A percentile compares a stretch with the other conserved stretches of the same genome.
Evolutionary conservation across 2,329 filamentous ascomycete species (phyloP).

Genomic region (Fusarium lyarnte): DNA sequence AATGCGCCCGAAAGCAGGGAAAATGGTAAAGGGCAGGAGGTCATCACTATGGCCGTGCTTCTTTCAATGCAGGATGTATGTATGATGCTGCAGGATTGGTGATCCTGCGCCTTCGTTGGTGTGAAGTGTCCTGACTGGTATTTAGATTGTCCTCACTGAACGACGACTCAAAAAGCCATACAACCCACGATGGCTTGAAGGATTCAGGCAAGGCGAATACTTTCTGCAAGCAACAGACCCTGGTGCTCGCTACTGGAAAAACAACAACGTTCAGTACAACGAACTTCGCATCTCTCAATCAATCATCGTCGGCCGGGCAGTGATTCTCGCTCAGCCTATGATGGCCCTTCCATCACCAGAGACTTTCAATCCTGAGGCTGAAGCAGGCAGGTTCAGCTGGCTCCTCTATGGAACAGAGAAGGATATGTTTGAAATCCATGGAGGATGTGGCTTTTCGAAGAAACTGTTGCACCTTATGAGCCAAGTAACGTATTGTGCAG

Average conservation of each 20-base stretch:
- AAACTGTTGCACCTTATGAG: constrained; percentile 51
- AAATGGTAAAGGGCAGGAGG: constrained; percentile 43
- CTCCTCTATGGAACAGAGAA: constrained; percentile 49
- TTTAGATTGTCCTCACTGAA: constrained; percentile 51
- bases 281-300: constrained; percentile 50
- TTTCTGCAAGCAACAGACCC: constrained; percentile 50
- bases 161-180: constrained; percentile 47
- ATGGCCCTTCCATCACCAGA: constrained; percentile 43
- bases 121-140: not conserved
- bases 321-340: constrained; percentile 54
- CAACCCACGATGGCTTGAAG: constrained; percentile 51
- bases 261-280: constrained; percentile 47
- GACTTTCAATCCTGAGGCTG: constrained; percentile 43
- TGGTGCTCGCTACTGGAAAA: constrained; percentile 50
- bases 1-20: constrained; percentile 32
- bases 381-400: constrained; percentile 51
- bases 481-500: constrained; percentile 51
- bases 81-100: not conserved
- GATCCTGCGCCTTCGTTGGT: not conserved
- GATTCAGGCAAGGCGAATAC: constrained; percentile 49
- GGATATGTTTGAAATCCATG: constrained; percentile 52
- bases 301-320: constrained; percentile 52
- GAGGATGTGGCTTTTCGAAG: constrained; percentile 55
- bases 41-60: constrained; percentile 51
- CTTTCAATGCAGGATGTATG: constrained; percentile 54